Evolutionary conservation across 345 rosid genomes (phyloP), one percentile per base, ranked within the genome.

Genomic region (Eucalyptus marginata): DNA sequence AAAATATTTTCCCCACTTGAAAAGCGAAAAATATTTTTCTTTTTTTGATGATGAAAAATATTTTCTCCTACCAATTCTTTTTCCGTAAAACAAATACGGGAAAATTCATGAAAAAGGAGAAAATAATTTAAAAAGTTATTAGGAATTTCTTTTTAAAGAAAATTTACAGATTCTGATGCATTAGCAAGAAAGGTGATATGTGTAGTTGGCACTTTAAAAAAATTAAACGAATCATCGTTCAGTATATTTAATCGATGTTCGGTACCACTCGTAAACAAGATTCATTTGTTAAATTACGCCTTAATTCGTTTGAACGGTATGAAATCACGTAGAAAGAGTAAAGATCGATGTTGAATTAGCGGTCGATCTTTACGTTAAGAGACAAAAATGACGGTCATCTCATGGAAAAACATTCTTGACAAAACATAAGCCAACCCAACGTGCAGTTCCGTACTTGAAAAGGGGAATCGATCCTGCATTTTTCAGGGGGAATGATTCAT

Each of bases 51-150:
- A 52, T 52, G 24, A 52, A 18, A 52, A 52, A 3, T 52, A 52
- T 18, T 52, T 52, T 52, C 2, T 18, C 24, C 2, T 0, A 18
- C 4, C 22, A 52, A 52, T 52, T 52, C 4, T 5, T 50, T 50
- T 50, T 50, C 7, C 4, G 0, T 51, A 51, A 51, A 51, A 51
- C 0, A 51, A 51, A 17, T 16, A 16, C 0, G 8, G 8, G 2
- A 51, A 51, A 51, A 17, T 51, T 52, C 24, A 17, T 7, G 10
- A 7, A 52, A 52, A 18, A 0, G 24, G 6, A 36, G 3, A 0
- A 59, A 59, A 27, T 27, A 12, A 59, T 59, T 5, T 0, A 59
- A 11, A 54, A 56, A 4, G n/a, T 56, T 56, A 56, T 56, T 22
- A 22, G 22, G 59, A 56, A 56, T 8, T 56, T 22, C 1, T 1